Percentiles rank a stretch among this genome's conserved stretches.
phyloP scores from a whole-genome alignment of 192 early-diverging fungal species.

The Linnemannia elongata region DNA sequence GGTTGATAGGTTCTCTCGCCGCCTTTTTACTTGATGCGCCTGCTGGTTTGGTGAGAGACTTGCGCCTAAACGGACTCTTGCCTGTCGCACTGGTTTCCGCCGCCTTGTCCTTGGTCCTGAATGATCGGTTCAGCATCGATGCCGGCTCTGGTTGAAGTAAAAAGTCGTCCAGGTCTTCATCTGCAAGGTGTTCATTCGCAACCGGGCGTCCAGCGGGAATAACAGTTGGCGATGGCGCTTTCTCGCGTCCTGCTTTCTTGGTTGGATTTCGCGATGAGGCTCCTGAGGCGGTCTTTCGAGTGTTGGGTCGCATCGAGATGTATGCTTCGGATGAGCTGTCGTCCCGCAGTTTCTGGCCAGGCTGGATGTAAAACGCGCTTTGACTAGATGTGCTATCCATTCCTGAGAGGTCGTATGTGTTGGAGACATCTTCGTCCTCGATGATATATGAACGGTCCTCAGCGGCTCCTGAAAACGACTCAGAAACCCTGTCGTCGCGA shows the following conservation, averaged over 20 bases:
- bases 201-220: background rate
- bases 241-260: conserved; percentile 11
- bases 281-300: background rate
- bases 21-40: conserved; percentile 7
- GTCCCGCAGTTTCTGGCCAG: conserved; percentile 23
- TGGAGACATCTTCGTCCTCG: background rate
- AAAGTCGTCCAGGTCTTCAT: conserved; percentile 46
- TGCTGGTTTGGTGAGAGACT: background rate
- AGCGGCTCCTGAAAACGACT: background rate
- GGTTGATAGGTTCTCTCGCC: conserved; percentile 1
- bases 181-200: background rate
- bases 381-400: conserved; percentile 39
- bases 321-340: background rate
- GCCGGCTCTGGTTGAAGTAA: conserved; percentile 37
- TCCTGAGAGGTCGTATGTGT: conserved; percentile 15
- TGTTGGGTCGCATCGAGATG: background rate
- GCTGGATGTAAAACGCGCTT: conserved; percentile 41
- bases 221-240: background rate
- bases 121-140: conserved; percentile 35
- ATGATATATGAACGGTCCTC: background rate
- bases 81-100: background rate
- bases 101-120: conserved; percentile 10
- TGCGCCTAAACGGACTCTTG: background rate
- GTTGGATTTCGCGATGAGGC: background rate
- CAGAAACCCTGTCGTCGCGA: background rate